phyloP scores from a whole-genome alignment of 371 early-diverging fungal genomes.

The Furculomyces boomerangus region DNA sequence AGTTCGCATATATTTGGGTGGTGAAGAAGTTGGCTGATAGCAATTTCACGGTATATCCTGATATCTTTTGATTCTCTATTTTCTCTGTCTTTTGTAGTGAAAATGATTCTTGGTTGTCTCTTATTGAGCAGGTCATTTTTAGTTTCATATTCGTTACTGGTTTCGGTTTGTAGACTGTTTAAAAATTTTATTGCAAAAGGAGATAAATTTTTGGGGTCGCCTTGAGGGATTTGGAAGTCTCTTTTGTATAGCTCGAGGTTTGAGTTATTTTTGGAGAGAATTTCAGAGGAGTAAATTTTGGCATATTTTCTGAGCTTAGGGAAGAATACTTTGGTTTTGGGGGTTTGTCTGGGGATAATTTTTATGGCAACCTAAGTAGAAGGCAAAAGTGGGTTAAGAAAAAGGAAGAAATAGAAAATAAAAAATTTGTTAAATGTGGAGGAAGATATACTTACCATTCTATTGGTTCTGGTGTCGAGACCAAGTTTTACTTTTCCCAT shows the following conservation, averaged over 20 bases:
- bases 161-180: not conserved
- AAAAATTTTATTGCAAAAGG: not conserved
- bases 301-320: not conserved
- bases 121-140: too few species aligned
- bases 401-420: not conserved
- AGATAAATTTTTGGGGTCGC: not conserved
- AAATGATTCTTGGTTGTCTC: slow-evolving; percentile 13
- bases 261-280: not conserved
- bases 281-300: not conserved
- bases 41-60: slow-evolving; percentile 80
- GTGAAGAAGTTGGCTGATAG: slow-evolving; percentile 79
- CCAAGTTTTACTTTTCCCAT: slow-evolving; percentile 97
- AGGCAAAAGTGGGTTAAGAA: not conserved
- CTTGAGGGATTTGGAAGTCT: not conserved
- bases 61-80: slow-evolving; percentile 43
- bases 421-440: not conserved
- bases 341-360: slow-evolving; percentile 43
- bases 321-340: slow-evolving; percentile 9
- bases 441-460: slow-evolving; percentile 44
- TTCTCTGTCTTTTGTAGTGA: not conserved
- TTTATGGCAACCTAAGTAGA: slow-evolving; percentile 37
- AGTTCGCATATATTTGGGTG: slow-evolving; percentile 80
- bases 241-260: not conserved
- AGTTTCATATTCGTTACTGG: not conserved
- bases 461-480: slow-evolving; percentile 62